A percentile compares a stretch with the other conserved stretches of the same genome.
Conservation (phyloP, 1,139 yeast species). For the Eremothecium sinecaudum region DNA sequence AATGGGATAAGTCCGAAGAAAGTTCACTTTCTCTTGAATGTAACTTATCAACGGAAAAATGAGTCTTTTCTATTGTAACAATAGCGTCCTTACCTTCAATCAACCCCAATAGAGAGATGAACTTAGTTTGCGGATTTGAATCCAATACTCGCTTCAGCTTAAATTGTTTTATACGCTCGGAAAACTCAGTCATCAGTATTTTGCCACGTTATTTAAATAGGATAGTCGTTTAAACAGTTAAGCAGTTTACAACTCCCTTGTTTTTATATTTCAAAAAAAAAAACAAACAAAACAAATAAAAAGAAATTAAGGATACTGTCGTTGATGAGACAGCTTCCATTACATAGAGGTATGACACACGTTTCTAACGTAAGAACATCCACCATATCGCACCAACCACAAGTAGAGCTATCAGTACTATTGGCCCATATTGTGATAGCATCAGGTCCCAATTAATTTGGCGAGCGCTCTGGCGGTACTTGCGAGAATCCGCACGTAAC, state of each 20-base stretch:
- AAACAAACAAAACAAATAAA: too few species aligned
- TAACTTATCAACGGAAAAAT: slow-evolving; percentile 36
- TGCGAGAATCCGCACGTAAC: slow-evolving; percentile 73
- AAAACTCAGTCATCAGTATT: slow-evolving; percentile 1
- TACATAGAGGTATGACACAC: too few species aligned
- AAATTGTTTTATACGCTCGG: slow-evolving; percentile 30
- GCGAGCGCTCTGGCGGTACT: slow-evolving; percentile 83
- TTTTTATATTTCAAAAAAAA: too few species aligned
- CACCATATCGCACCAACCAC: slow-evolving; percentile 79
- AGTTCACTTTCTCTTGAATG: slow-evolving; percentile 20
- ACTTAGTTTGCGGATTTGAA: slow-evolving; percentile 57
- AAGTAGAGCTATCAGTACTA: slow-evolving; percentile 61
- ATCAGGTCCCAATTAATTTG: slow-evolving; percentile 84
- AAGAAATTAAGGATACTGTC: too few species aligned
- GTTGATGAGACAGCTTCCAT: too few species aligned
- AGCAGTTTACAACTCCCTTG: too few species aligned
- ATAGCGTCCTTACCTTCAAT: slow-evolving; percentile 57
- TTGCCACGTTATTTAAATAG: too few species aligned
- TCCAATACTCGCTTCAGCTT: slow-evolving; percentile 37
- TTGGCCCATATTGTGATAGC: slow-evolving; percentile 81
- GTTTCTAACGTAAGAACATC: slow-evolving; percentile 44
- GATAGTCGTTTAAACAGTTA: too few species aligned
- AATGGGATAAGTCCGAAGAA: slow-evolving; percentile 18
- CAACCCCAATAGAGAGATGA: slow-evolving; percentile 54
- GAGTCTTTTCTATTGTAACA: slow-evolving; percentile 64